Percentiles rank a stretch among this genome's conserved stretches.
Conservation (phyloP, 768 basidiomycete species). For the Mycena pura region DNA sequence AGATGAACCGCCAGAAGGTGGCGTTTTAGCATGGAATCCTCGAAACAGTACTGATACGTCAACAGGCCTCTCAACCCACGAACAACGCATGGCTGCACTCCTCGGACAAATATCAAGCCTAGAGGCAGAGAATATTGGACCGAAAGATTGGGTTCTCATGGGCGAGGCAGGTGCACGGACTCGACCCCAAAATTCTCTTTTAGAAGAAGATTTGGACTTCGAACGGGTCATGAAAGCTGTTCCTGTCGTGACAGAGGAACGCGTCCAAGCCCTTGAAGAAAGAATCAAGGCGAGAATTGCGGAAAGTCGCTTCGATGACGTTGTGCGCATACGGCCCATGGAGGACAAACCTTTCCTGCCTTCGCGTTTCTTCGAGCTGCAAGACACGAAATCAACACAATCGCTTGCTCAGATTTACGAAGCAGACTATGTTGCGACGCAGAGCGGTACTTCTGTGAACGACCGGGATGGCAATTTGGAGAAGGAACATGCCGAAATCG, state of each 20-base stretch:
- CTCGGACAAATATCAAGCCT: conserved; percentile 80
- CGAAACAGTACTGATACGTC: conserved; percentile 14
- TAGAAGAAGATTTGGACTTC: conserved; percentile 95
- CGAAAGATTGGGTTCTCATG: conserved; percentile 92
- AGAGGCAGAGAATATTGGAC: conserved; percentile 85
- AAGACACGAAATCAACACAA: conserved; percentile 86
- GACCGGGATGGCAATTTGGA: conserved; percentile 88
- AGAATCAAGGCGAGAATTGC: conserved; percentile 89
- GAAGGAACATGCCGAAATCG: conserved; percentile 90
- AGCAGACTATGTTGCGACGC: conserved; percentile 81
- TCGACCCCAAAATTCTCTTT: conserved; percentile 88
- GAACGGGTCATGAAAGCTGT: conserved; percentile 88
- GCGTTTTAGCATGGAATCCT: conserved; percentile 5
- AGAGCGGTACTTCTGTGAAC: conserved; percentile 60
- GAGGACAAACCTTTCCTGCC: conserved; percentile 92
- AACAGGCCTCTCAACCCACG: conserved; percentile 75
- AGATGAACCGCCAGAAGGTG: conserved; percentile 46
- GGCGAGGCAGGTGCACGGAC: conserved; percentile 86
- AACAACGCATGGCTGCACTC: conserved; percentile 77
- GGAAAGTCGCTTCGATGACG: conserved; percentile 89
- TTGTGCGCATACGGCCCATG: conserved; percentile 77
- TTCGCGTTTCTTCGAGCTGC: conserved; percentile 85
- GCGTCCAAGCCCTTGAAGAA: conserved; percentile 82
- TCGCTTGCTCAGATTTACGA: conserved; percentile 97
- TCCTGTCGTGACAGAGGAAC: conserved; percentile 90